Evolutionary conservation across 2,329 filamentous ascomycete genomes (phyloP).

Genomic region (Dichotomopilus funicola): DNA sequence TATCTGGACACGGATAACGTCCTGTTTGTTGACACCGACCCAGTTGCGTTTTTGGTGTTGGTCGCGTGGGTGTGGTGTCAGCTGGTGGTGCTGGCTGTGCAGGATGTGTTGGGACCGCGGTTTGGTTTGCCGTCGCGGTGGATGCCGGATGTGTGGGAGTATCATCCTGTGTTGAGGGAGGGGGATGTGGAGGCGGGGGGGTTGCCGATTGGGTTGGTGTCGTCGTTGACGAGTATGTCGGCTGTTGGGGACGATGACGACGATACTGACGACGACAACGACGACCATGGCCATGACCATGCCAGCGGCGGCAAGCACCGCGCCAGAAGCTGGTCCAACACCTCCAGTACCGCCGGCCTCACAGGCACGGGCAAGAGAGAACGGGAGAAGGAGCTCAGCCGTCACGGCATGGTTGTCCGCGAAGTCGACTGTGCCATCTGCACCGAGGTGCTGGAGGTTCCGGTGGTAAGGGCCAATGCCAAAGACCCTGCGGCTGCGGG

Average conservation of each 20-base stretch:
- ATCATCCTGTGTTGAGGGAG: slow-evolving; percentile 81
- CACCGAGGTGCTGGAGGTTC: slow-evolving; percentile 83
- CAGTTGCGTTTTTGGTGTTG: slow-evolving; percentile 56
- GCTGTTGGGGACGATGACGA: background rate
- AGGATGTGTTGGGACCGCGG: slow-evolving; percentile 82
- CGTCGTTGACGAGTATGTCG: background rate
- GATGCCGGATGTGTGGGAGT: slow-evolving; percentile 79
- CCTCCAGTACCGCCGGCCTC: slow-evolving; percentile 6
- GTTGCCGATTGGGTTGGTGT: slow-evolving; percentile 68
- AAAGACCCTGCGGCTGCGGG: slow-evolving; percentile 39
- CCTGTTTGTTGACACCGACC: slow-evolving; percentile 66
- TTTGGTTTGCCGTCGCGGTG: slow-evolving; percentile 70
- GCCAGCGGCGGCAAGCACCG: too few species aligned
- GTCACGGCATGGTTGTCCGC: slow-evolving; percentile 30
- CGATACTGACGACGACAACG: background rate
- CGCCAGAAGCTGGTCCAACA: slow-evolving; percentile 23
- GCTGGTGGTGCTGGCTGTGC: slow-evolving; percentile 67
- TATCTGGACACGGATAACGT: slow-evolving; percentile 74
- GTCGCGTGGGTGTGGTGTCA: slow-evolving; percentile 83
- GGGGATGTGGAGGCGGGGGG: slow-evolving; percentile 74
- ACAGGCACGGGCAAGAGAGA: slow-evolving; percentile 25
- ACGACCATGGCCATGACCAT: too few species aligned
- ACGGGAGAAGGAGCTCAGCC: slow-evolving; percentile 29
- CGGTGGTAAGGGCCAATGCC: slow-evolving; percentile 60
- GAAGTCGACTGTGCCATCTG: slow-evolving; percentile 92